Conservation (phyloP, 805 yeast species). For the Wickerhamiella hasegawae region DNA sequence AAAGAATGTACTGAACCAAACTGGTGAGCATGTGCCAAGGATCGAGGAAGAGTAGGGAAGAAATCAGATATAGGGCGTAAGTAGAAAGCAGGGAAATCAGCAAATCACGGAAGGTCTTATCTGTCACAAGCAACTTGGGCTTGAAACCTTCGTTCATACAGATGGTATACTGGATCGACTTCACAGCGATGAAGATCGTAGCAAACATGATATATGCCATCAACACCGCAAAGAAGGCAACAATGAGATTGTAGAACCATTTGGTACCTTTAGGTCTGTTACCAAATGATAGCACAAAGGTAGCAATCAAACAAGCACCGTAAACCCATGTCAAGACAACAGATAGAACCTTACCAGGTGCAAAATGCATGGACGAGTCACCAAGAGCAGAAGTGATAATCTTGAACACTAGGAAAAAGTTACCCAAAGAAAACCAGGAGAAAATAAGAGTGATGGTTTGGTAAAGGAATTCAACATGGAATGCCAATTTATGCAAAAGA, state of each 20-base stretch:
- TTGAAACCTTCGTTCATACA: slow-evolving; percentile 33
- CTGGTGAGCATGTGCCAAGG: slow-evolving; percentile 90
- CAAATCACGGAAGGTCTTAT: slow-evolving; percentile 68
- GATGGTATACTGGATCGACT: slow-evolving; percentile 45
- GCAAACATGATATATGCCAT: slow-evolving; percentile 87
- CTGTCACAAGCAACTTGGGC: slow-evolving; percentile 17
- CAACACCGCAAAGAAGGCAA: slow-evolving; percentile 64
- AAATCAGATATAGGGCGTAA: slow-evolving; percentile 60
- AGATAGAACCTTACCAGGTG: slow-evolving; percentile 62
- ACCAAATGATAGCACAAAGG: slow-evolving; percentile 83
- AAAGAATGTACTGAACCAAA: slow-evolving; percentile 62
- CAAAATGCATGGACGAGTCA: slow-evolving; percentile 40
- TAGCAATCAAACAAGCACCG: slow-evolving; percentile 60
- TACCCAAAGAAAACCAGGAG: slow-evolving; percentile 86
- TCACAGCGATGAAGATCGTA: slow-evolving; percentile 62
- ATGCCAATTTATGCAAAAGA: slow-evolving; percentile 43
- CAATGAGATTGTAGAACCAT: slow-evolving; percentile 57
- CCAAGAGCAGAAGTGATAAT: slow-evolving; percentile 72
- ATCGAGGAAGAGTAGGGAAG: slow-evolving; percentile 68
- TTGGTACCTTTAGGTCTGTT: slow-evolving; percentile 87
- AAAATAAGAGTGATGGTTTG: slow-evolving; percentile 59
- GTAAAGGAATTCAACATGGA: slow-evolving; percentile 67
- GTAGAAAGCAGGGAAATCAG: slow-evolving; percentile 78
- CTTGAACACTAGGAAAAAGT: slow-evolving; percentile 78
- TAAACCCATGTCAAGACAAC: slow-evolving; percentile 77